Conservation (phyloP, 1,284 basidiomycete species). For the Ceratobasidium sp. region DNA sequence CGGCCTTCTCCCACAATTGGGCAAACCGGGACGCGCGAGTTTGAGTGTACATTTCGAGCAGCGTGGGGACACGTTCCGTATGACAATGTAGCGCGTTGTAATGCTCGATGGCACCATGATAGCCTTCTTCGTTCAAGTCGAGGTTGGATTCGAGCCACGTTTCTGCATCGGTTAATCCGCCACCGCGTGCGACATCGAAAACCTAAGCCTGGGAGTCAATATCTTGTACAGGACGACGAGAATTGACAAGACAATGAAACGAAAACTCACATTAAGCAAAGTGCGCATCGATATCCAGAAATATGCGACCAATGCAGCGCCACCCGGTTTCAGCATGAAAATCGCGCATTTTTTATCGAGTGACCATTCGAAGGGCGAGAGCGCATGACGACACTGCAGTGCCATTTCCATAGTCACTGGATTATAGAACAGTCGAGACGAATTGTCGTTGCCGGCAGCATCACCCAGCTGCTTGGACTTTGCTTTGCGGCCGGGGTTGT, state of each 20-base stretch:
- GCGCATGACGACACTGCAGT: not conserved
- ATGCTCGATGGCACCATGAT: not conserved
- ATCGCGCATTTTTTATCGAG: not conserved
- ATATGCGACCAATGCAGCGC: not conserved
- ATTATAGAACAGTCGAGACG: not conserved
- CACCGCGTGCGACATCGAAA: too few species aligned
- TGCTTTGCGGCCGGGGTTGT: not conserved
- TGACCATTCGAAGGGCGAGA: not conserved
- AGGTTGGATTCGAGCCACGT: too few species aligned
- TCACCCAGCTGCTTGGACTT: not conserved
- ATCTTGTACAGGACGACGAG: too few species aligned
- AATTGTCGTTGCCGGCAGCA: not conserved
- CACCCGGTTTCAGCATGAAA: not conserved
- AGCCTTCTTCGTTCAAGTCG: not conserved
- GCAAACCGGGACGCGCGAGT: not conserved
- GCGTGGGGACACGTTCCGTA: not conserved
- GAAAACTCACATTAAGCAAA: not conserved
- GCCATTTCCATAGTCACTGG: constrained; percentile 1
- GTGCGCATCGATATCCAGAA: constrained; percentile 13
- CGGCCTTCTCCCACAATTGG: not conserved
- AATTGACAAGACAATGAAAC: not conserved
- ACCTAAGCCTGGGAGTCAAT: too few species aligned
- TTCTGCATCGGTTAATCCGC: too few species aligned
- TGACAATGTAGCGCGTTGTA: not conserved
- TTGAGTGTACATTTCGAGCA: not conserved